A percentile compares a stretch with the other conserved stretches of the same genome.
Evolutionary conservation across 331 rosid genomes (phyloP).

Genomic region (Acacia concinna): DNA sequence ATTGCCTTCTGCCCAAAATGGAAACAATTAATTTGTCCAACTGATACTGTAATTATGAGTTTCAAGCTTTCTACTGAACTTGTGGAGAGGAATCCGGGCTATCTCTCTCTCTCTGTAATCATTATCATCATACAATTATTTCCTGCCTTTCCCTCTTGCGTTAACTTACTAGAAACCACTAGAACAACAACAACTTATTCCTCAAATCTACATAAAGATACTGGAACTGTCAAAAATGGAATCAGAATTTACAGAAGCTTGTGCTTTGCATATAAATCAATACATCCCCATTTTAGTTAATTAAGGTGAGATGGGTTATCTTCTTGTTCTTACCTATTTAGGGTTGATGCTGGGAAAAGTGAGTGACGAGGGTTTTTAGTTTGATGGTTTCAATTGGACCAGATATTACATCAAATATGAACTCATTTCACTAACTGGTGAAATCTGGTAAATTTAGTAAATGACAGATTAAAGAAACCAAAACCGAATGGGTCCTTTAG

Average conservation of each 20-base stretch:
- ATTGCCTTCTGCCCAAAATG: conserved; percentile 6
- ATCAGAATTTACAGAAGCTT: not conserved
- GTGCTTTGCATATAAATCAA: not conserved
- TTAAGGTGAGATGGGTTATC: not conserved
- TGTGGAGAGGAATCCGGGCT: conserved; percentile 38
- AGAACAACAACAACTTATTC: not conserved
- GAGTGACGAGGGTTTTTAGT: conserved; percentile 23
- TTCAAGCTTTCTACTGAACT: conserved; percentile 28
- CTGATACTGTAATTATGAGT: conserved; percentile 15
- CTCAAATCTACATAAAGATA: not conserved
- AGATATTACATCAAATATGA: not conserved
- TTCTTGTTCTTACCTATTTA: not conserved
- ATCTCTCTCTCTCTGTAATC: not conserved
- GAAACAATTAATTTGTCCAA: conserved; percentile 5
- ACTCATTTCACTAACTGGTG: no score
- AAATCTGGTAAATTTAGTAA: not conserved
- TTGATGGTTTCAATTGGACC: not conserved
- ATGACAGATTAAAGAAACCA: not conserved
- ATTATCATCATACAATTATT: not conserved
- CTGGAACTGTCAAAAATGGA: not conserved
- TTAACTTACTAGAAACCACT: not conserved
- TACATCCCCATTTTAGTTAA: not conserved
- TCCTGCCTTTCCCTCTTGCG: no score
- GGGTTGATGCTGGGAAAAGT: conserved; percentile 7
- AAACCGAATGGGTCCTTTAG: not conserved